A percentile compares a stretch with the other conserved stretches of the same genome.
phyloP scores from a whole-genome alignment of 306 rosid species.

The Sesbania bispinosa region DNA sequence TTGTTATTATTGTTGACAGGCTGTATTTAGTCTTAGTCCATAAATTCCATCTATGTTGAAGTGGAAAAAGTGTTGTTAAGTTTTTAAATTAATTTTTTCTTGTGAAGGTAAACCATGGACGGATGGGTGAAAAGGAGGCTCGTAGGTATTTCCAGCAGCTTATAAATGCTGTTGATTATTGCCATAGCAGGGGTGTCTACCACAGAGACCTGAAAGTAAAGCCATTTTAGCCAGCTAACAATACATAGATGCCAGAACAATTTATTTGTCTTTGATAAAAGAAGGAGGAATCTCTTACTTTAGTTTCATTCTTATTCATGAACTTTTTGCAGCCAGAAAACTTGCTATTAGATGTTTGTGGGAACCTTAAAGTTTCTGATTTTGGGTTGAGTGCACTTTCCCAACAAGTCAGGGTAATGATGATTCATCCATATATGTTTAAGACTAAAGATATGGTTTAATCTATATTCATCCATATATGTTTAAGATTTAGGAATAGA shows the following conservation, averaged over 20 bases:
- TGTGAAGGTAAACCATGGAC: constrained; percentile 86
- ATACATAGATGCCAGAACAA: background rate
- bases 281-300: background rate
- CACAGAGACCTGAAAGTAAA: constrained; percentile 94
- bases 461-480: too few relatives aligned
- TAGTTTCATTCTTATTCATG: constrained; percentile 7
- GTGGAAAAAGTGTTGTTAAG: background rate
- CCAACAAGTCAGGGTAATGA: constrained; percentile 84
- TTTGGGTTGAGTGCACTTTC: constrained; percentile 96
- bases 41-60: background rate
- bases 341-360: constrained; percentile 70
- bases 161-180: constrained; percentile 93
- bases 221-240: background rate
- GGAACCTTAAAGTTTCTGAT: constrained; percentile 95
- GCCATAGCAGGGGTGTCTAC: constrained; percentile 98
- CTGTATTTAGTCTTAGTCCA: constrained; percentile 11
- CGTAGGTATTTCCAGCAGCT: constrained; percentile 97
- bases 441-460: too few relatives aligned
- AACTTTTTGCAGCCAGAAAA: constrained; percentile 85
- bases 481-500: background rate
- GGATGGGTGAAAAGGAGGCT: constrained; percentile 89
- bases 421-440: too few relatives aligned
- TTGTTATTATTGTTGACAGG: background rate
- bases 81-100: constrained; percentile 15
- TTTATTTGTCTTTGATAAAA: background rate